Evolutionary conservation across 139 green algal genomes (phyloP), one percentile per base, ranked within the genome.

Genomic region (Bryopsis sp.): DNA sequence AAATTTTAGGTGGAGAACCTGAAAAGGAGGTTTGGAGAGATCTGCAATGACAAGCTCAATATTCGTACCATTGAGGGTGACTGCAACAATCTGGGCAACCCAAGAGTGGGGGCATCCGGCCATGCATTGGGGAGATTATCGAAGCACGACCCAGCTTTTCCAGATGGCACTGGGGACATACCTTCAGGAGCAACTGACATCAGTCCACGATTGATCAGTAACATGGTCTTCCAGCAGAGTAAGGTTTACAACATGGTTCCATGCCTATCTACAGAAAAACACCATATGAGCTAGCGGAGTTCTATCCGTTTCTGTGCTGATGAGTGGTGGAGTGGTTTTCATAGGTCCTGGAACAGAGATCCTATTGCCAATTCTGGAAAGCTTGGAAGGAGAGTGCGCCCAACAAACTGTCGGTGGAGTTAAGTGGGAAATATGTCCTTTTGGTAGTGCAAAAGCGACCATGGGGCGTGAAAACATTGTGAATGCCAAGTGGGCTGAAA

Each of bases 201-300:
- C 62, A 69, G 62, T 69, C 62, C 62, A 47, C n/a, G 62, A 69
- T n/a, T 31, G 3, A 69, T 69, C 37, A 69, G 62, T 22, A 69
- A 69, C 37, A 69, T 57, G 26, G 26, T 69, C 22, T 69, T 15
- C 26, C 35, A 35, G 3, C 62, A 69, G 5, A 69, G 62, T 54
- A 54, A 54, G 43, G 15, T n/a, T n/a, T n/a, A n/a, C n/a, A n/a
- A n/a, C n/a, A n/a, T n/a, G n/a, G n/a, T n/a, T n/a, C n/a, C n/a
- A n/a, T n/a, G n/a, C n/a, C n/a, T n/a, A n/a, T n/a, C n/a, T n/a
- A n/a, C n/a, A n/a, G n/a, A n/a, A n/a, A n/a, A n/a, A n/a, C n/a
- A n/a, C n/a, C n/a, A n/a, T n/a, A n/a, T n/a, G n/a, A n/a, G n/a
- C n/a, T n/a, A n/a, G n/a, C n/a, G n/a, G n/a, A n/a, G n/a, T n/a